Evolutionary conservation across 2,329 filamentous ascomycete genomes (phyloP), one percentile per base, ranked within the genome.

Genomic region (Xylariaceae sp.): DNA sequence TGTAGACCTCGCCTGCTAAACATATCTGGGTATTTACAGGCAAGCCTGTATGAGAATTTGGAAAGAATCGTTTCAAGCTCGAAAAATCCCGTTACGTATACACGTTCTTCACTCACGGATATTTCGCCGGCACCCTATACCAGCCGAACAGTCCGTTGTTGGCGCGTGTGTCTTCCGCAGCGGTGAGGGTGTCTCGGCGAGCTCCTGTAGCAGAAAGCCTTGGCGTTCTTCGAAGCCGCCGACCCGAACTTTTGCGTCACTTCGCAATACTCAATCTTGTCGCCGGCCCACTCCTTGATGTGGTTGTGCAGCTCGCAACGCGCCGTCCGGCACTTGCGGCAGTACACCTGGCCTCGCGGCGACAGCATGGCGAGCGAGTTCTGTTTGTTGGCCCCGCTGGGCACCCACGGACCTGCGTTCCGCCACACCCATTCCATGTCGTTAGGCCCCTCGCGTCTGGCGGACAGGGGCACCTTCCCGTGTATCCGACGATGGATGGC

Each of bases 351-450:
- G 20, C 83, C 84, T 52, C 79, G 79, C 47, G 83, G 77, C 20
- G 81, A 78, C 63, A 84, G 73, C 67, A 73, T 72, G 6, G 79
- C 76, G 37, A 82, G 75, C 23, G 71, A 69, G 55, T 65, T 67
- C 50, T 65, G 64, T 54, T 60, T 63, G 60, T 55, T 51, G 20
- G 37, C 45, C 41, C 58, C 52, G 60, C 55, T 48, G n/a, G 57
- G 23, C 63, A 78, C 67, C 41, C 80, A 73, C 12, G 75, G 74
- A 1, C 79, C 78, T 2, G 83, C 81, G 48, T 81, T 74, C 59
- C 83, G 80, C 83, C 84, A 88, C 44, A 84, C 84, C 78, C 82
- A 85, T 67, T 88, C 85, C 67, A 85, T 77, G 61, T 84, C 79
- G 70, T 87, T 87, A 52, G 85, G 85, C 0, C 85, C 85, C 6